Evolutionary conservation across 1,284 basidiomycete species (phyloP), one percentile per base, ranked within the genome.

Genomic region (Naganishia albida): DNA sequence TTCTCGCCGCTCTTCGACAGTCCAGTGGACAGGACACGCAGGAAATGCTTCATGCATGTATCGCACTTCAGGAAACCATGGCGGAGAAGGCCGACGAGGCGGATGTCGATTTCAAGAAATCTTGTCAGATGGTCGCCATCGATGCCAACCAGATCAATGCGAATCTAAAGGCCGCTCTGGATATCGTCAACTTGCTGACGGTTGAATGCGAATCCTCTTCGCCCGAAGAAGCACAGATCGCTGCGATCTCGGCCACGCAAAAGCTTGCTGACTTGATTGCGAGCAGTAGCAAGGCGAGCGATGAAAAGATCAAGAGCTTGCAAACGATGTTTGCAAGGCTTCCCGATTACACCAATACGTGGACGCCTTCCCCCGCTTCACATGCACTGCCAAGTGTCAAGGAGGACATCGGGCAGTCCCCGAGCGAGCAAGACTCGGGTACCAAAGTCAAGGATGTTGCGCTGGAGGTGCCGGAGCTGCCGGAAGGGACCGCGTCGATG

Each of bases 21-120:
- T 46, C 63, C 10, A 50, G 53, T 13, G 46, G 44, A 23, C 30
- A 49, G 16, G 53, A 65, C 23, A 49, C 63, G 8, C 63, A 49
- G n/a, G 44, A 39, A 13, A 65, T 65, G 63, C 34, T 65, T n/a
- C 51, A 65, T 13, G 63, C 63, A 2, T 65, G 63, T 38, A 59
- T 65, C 16, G 39, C 54, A 4, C 40, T 65, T 6, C 53, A 57
- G 30, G 54, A 65, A 25, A 40, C 28, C 26, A 39, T 56, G 13
- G 38, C 38, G 8, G 46, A 18, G 10, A 25, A 26, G 8, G 38
- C 46, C 18, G 48, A 23, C n/a, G 44, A 34, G 3, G 28, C 20
- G 7, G 46, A 50, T 18, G 26, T 39, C 4, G 30, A 43, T 8
- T 56, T 65, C 25, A 57, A 50, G 25, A 43, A 59, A 26, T 40